These are phyloP conservation scores for Lupinus albus DNA, from an alignment of 306 rosid genomes.

Conservation along the genomic window DNA sequence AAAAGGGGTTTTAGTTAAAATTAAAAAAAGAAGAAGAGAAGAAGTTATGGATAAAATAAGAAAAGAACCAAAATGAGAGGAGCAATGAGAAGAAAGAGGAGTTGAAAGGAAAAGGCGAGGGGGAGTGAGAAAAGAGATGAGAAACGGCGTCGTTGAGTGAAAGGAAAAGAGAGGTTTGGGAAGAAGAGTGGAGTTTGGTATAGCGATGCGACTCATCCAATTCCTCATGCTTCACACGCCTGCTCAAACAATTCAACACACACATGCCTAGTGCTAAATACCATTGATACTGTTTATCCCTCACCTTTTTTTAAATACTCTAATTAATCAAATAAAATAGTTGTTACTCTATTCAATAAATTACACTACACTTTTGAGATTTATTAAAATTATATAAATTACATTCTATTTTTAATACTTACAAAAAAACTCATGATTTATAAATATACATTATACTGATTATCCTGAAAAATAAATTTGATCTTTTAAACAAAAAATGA, in stretches of 20 bases:
- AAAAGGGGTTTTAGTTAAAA: background rate
- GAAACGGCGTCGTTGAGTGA: constrained; percentile 39
- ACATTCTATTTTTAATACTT: too few relatives aligned
- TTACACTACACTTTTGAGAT: too few relatives aligned
- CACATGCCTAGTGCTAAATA: too few relatives aligned
- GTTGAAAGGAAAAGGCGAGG: constrained; percentile 52
- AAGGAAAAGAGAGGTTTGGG: constrained; percentile 34
- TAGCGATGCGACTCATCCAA: constrained; percentile 60
- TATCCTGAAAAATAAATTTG: too few relatives aligned
- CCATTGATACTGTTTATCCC: too few relatives aligned
- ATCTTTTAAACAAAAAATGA: too few relatives aligned
- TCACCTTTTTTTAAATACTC: too few relatives aligned
- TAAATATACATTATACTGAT: too few relatives aligned
- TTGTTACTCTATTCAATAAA: too few relatives aligned
- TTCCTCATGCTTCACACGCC: constrained; percentile 23
- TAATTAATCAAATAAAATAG: too few relatives aligned
- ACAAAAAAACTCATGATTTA: too few relatives aligned
- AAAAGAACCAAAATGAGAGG: constrained; percentile 46
- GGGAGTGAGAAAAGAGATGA: constrained; percentile 37
- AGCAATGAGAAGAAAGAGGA: constrained; percentile 33
- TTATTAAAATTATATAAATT: too few relatives aligned
- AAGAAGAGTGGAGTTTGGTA: constrained; percentile 36
- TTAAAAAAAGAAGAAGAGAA: background rate
- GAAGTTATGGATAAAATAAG: background rate
- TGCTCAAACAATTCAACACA: background rate